These are phyloP conservation scores for Eudorina sp. DNA, from an alignment of 139 green algal species.

Conservation along the genomic window DNA sequence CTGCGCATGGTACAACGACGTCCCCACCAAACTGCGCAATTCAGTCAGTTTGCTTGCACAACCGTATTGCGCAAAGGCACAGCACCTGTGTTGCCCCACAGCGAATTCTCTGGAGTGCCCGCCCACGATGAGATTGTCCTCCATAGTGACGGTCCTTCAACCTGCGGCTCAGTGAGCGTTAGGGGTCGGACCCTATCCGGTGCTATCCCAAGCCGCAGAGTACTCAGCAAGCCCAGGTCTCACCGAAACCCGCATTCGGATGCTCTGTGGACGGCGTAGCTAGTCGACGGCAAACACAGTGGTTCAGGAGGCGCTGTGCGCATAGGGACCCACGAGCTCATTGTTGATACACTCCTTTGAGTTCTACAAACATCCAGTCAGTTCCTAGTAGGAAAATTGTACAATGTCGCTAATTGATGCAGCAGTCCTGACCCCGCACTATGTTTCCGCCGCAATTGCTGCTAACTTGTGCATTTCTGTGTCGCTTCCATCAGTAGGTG, in stretches of 20 bases:
- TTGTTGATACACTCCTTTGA: too few species aligned
- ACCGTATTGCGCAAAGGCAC: too few species aligned
- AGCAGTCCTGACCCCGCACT: not conserved
- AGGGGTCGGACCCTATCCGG: slow-evolving; percentile 8
- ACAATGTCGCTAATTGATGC: not conserved
- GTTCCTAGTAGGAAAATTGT: not conserved
- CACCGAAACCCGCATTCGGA: not conserved
- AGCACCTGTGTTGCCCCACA: not conserved
- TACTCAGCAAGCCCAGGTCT: not conserved
- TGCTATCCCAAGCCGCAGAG: not conserved
- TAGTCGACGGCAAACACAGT: slow-evolving; percentile 26
- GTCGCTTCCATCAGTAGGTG: too few species aligned
- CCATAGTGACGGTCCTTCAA: not conserved
- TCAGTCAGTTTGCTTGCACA: too few species aligned
- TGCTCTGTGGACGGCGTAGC: not conserved
- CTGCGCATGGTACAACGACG: too few species aligned
- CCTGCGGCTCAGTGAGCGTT: slow-evolving; percentile 16
- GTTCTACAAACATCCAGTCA: too few species aligned
- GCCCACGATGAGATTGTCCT: not conserved
- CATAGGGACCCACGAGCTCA: slow-evolving; percentile 32
- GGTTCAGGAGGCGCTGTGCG: slow-evolving; percentile 12
- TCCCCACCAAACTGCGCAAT: too few species aligned
- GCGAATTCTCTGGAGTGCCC: not conserved
- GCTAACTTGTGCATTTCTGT: not conserved
- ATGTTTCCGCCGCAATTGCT: slow-evolving; percentile 18